phyloP scores from a whole-genome alignment of 139 green algal genomes.

The Chlorella sp. region DNA sequence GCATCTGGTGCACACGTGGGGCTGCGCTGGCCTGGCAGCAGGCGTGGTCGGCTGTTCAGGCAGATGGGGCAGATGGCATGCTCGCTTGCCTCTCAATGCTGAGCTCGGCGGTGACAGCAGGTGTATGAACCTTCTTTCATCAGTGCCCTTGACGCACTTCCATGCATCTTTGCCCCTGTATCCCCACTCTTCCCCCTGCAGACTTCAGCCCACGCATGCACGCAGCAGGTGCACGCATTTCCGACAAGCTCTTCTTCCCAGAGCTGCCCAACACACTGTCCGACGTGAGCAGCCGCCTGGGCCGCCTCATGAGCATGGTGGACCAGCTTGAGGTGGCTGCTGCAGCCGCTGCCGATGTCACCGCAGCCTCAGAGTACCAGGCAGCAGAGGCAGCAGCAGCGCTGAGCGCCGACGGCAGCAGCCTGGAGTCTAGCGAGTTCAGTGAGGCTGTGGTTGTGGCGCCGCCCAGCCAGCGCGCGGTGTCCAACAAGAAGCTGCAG shows the following conservation, averaged over 20 bases:
- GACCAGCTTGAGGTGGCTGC: conserved; percentile 16
- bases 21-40: too few relatives aligned
- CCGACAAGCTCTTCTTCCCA: conserved; percentile 74
- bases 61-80: too few relatives aligned
- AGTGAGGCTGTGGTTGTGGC: not conserved
- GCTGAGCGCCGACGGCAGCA: not conserved
- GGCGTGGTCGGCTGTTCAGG: too few relatives aligned
- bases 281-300: conserved; percentile 48
- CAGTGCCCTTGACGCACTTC: not conserved
- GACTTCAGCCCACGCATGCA: not conserved
- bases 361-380: not conserved
- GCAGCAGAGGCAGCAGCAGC: not conserved
- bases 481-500: conserved; percentile 26
- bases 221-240: conserved; percentile 37
- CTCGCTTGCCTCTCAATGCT: not conserved
- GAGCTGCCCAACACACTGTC: conserved; percentile 58
- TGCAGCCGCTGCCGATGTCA: not conserved
- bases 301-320: conserved; percentile 48
- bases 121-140: too few relatives aligned
- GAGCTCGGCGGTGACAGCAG: not conserved
- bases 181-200: not conserved
- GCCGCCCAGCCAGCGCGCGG: not conserved
- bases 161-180: not conserved
- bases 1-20: not conserved
- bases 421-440: not conserved